Base-by-base conservation (phyloP, 352 stramenopile species). In the Globisporangium abappressorium region DNA sequence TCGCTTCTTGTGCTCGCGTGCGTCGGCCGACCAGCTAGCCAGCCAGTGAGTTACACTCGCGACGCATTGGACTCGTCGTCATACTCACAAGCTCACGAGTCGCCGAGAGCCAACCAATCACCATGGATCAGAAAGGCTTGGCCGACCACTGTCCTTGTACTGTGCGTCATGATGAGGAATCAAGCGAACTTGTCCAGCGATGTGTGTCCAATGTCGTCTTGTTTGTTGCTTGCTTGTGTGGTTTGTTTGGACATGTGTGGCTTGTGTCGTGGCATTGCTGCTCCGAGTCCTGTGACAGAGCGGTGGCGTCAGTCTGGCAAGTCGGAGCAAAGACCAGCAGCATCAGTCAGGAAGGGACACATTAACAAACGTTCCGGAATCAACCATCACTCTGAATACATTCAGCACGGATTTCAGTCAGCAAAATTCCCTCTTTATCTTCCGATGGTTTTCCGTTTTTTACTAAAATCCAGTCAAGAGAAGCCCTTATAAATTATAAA, bases 71-170 rank as follows among this genome's bases (percentile, higher is more conserved):
- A 64, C 59, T 56, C 26, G 59, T 55, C 57, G 28, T 38, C 55
- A 43, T 18, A 3, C 7, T 12, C 36, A 26, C 24, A 26, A 26
- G 11, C 36, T 15, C 28, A 24, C 55, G 55, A 60, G 55, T 43
- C 55, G 55, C 30, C 41, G 59, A 64, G 59, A 64, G 26, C 59
- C 59, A 64, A 22, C 41, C 59, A 47, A 64, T 64, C 58, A 20
- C 22, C 36, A 22, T 15, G 4, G n/a, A 43, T 18, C 55, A 60
- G 55, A 60, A 34, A n/a, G 6, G 54, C 5, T 12, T 59, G 24
- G 12, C 5, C 24, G 53, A 28, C 53, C 15, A 36, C 55, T 59
- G 54, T 18, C 18, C 9, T 0, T 22, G 28, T 12, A 51, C 41
- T 51, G 18, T 51, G 43, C 9, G 6, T 24, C 43, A 24, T 60